Evolutionary conservation across 2,329 filamentous ascomycete species (phyloP), one percentile per base, ranked within the genome.

Genomic region (Diaporthe australafricana): DNA sequence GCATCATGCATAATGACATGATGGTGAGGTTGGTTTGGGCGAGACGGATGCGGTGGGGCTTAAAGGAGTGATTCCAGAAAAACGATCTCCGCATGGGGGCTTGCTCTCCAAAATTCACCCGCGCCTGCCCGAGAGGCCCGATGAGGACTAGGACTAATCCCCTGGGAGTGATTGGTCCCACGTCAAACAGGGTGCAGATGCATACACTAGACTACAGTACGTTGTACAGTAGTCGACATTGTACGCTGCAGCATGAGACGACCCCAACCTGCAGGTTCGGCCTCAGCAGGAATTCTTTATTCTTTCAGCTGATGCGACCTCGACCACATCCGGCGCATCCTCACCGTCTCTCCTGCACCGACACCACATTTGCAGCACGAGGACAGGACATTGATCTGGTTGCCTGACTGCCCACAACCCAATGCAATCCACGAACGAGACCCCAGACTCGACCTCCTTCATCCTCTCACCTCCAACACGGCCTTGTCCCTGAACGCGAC

Each of bases 401-500:
- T 17, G 42, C 9, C 22, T 3, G 57, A 63, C 56, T 30, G 25
- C 38, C 38, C 38, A 40, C 38, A 40, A 14, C 11, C 38, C 14
- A 35, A 9, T 35, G 5, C 32, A 35, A 27, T 5, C 9, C n/a
- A 57, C 55, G 17, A 17, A 42, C 38, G 16, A 42, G 14, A 45
- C 35, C 11, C 32, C 45, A 48, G 14, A 11, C 38, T 48, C 20
- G n/a, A 22, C n/a, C n/a, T 48, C 20, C 45, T 20, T 30, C 25
- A 22, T 17, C 22, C 25, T 27, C 27, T n/a, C 25, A 63, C 20
- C 60, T 65, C 60, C 7, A 65, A 38, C 60, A 30, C 45, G 60
- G 22, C 60, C 60, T 50, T 20, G 60, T 65, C 60, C 60, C 45
- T 50, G 45, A 25, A 22, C 60, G 45, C 45, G 60, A 65, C 45